Evolutionary conservation across 768 basidiomycete species (phyloP), one percentile per base, ranked within the genome.

Genomic region (Filobasidium wieringae): DNA sequence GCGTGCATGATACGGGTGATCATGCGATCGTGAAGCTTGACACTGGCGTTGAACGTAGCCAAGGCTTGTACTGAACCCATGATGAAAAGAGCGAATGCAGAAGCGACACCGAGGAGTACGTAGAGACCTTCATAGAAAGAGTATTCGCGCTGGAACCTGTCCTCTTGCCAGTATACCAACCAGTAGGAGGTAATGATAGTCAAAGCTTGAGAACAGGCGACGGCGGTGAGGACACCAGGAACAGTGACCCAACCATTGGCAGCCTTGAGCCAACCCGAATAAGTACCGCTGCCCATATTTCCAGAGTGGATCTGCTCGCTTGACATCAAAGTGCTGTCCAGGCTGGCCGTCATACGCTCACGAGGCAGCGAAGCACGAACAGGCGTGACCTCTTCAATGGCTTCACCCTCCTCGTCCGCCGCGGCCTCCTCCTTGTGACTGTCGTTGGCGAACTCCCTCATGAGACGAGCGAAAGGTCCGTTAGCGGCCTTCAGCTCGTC

Each of bases 151-250:
- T 76, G 72, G 78, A 81, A 89, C 66, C 82, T 77, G 50, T 78
- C 80, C 53, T 53, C 45, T 68, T 88, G 81, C 88, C 88, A 92
- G 76, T 85, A 92, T 1, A 89, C 83, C 55, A 92, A 78, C 84
- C 84, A 83, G 68, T 67, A 73, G 4, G 64, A 66, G 8, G 65
- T 80, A 76, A 93, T 76, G 17, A 89, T 81, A 15, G 78, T 80
- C 8, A 84, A 77, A 6, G 77, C 83, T 73, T 95, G 89, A 63
- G 84, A 76, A 29, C 89, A 66, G 5, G 79, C 75, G 51, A 88
- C 62, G 6, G 84, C 79, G 2, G 82, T 40, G 5, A 86, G 22
- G 39, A 93, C 69, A 19, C 85, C 53, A 0, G 90, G 88, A 1
- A 90, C 61, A 19, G 87, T 76, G 51, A 84, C 62, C 4, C 59